Evolutionary conservation across 306 rosid species (phyloP).

Genomic region (Ochetophila trinervis): DNA sequence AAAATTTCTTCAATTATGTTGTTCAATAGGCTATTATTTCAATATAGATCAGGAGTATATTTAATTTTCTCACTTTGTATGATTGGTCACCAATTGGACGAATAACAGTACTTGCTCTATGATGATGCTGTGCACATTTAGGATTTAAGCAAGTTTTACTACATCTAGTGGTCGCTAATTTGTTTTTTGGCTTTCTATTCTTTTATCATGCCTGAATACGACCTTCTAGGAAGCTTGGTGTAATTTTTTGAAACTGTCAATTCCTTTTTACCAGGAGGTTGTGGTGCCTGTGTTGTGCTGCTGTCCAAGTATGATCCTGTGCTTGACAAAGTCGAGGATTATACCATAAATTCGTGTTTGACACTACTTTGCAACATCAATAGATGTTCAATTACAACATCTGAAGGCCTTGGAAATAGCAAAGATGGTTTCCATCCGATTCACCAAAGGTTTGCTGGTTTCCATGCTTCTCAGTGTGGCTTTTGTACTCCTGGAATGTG

Average conservation of each 20-base stretch:
- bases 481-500: slow-evolving; percentile 94
- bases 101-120: no score
- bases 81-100: no score
- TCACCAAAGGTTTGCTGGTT: slow-evolving; percentile 77
- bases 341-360: slow-evolving; percentile 75
- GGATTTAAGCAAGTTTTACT: no score
- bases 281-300: slow-evolving; percentile 93
- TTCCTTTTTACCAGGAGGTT: slow-evolving; percentile 61
- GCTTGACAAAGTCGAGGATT: slow-evolving; percentile 51
- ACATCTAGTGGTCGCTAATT: no score
- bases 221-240: neutral
- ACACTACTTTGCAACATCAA: slow-evolving; percentile 71
- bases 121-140: no score
- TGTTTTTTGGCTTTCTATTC: neutral
- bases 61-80: no score
- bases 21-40: no score
- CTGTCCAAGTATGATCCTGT: slow-evolving; percentile 72
- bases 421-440: slow-evolving; percentile 84
- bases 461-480: slow-evolving; percentile 91
- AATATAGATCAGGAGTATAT: no score
- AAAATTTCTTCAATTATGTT: no score
- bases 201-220: neutral
- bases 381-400: slow-evolving; percentile 72
- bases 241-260: neutral
- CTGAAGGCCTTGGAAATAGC: slow-evolving; percentile 81